phyloP scores from a whole-genome alignment of 164 flowering plant genomes.

The Tinospora cordifolia region DNA sequence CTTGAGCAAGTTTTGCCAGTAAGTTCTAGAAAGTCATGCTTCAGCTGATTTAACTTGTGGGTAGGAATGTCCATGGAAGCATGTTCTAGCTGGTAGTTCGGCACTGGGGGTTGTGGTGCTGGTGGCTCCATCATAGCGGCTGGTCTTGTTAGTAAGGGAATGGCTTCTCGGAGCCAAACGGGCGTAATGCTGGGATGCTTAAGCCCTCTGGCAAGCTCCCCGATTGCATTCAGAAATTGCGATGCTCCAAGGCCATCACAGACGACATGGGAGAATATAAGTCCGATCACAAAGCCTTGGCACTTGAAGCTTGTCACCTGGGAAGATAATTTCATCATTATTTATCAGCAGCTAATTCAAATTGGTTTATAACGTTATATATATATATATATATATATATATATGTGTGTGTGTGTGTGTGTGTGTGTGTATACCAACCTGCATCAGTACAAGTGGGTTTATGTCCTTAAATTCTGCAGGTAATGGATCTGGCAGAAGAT shows the following conservation, averaged over 20 bases:
- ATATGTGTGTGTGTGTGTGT: no score
- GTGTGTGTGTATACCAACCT: no score
- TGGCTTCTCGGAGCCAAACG: slow-evolving; percentile 46
- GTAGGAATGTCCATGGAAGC: slow-evolving; percentile 40
- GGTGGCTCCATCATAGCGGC: neutral
- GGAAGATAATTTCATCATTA: neutral
- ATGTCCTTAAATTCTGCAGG: slow-evolving; percentile 11
- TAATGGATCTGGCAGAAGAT: slow-evolving; percentile 41
- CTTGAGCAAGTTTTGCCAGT: slow-evolving; percentile 46
- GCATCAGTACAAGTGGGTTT: slow-evolving; percentile 54
- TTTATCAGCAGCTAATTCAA: no score
- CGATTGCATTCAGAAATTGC: slow-evolving; percentile 54
- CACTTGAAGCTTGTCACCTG: slow-evolving; percentile 54
- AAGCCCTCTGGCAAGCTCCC: slow-evolving; percentile 50
- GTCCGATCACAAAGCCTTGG: slow-evolving; percentile 56
- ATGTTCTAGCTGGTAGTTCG: slow-evolving; percentile 35
- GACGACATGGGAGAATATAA: slow-evolving; percentile 49
- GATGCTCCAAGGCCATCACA: slow-evolving; percentile 77
- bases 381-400: no score
- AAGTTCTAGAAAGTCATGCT: slow-evolving; percentile 25
- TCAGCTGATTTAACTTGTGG: slow-evolving; percentile 33
- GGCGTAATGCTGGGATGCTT: slow-evolving; percentile 27
- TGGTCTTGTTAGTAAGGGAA: slow-evolving; percentile 17
- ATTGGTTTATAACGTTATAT: no score
- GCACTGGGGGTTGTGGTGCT: slow-evolving; percentile 26